Conservation (phyloP, 768 basidiomycete genomes). For the Mycena rebaudengoi region DNA sequence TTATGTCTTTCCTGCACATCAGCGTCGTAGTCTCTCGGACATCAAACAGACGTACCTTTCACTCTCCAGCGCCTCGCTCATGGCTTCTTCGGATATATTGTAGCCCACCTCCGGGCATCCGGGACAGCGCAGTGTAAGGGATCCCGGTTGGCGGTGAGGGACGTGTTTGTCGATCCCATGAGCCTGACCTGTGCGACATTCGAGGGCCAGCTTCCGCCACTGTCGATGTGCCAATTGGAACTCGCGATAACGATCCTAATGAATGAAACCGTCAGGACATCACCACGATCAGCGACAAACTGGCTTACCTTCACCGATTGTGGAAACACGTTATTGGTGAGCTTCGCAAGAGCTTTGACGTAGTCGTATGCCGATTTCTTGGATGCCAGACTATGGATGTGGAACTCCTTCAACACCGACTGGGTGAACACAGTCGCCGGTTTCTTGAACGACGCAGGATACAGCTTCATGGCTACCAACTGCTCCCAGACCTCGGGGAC, state of each 20-base stretch:
- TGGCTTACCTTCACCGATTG: constrained; percentile 3
- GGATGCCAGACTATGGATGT: constrained; percentile 36
- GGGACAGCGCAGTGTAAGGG: constrained; percentile 28
- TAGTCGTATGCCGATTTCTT: constrained; percentile 42
- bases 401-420: constrained; percentile 33
- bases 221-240: constrained; percentile 30
- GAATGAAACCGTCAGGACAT: too few species aligned
- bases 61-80: constrained; percentile 18
- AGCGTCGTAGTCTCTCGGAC: neutral
- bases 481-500: neutral
- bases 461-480: neutral
- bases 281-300: neutral
- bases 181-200: constrained; percentile 30
- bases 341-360: constrained; percentile 20
- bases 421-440: constrained; percentile 23
- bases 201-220: constrained; percentile 29
- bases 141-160: constrained; percentile 10
- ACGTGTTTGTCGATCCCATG: constrained; percentile 27
- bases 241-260: constrained; percentile 32
- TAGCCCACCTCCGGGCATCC: constrained; percentile 37
- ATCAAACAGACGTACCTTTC: constrained; percentile 23
- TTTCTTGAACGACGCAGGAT: constrained; percentile 19
- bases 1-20: constrained; percentile 27
- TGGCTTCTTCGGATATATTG: constrained; percentile 31
- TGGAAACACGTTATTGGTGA: constrained; percentile 32